Evolutionary conservation across 2,329 filamentous ascomycete species (phyloP), one percentile per base, ranked within the genome.

Genomic region (Trichoderma sp.): DNA sequence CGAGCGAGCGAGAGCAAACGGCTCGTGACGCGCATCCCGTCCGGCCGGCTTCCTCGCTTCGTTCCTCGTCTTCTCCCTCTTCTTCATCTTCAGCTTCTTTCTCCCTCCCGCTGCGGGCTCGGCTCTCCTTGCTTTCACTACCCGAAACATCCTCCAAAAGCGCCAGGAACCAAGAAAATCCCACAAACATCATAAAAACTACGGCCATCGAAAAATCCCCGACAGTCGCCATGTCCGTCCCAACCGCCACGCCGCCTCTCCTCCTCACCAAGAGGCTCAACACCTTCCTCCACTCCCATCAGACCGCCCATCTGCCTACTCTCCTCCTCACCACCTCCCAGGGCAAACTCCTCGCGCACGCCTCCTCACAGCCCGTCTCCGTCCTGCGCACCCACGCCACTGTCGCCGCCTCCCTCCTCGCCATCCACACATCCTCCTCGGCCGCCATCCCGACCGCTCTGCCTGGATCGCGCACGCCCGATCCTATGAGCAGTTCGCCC

Each of bases 231-330:
- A 83, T 83, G 82, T 80, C 82, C 60, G 76, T 79, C 72, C 76
- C 79, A 64, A 64, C 8, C 70, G 47, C 84, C 28, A 85, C 86
- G 47, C 87, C 87, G 47, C 87, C 88, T 30, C 84, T 90, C 72
- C 84, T 94, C 81, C 85, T 93, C 73, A 90, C 87, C 43, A 91
- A 90, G 79, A 88, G 88, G 73, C 86, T 91, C 75, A 89, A 88
- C 32, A 82, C 86, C 72, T 91, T 91, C 80, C 87, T 91, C 61
- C 84, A 85, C 77, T 81, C 85, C 73, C 88, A 89, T 79, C 86
- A 89, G 74, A 86, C 86, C 8, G 79, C 87, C 4, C 83, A 86
- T 73, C 83, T 91, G 36, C 88, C 88, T 73, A 89, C 88, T 3
- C 85, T 89, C 70, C 85, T 90, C 73, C 84, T 91, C 58, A 87